Conservation (phyloP, 331 rosid genomes). For the Acacia pycnantha region DNA sequence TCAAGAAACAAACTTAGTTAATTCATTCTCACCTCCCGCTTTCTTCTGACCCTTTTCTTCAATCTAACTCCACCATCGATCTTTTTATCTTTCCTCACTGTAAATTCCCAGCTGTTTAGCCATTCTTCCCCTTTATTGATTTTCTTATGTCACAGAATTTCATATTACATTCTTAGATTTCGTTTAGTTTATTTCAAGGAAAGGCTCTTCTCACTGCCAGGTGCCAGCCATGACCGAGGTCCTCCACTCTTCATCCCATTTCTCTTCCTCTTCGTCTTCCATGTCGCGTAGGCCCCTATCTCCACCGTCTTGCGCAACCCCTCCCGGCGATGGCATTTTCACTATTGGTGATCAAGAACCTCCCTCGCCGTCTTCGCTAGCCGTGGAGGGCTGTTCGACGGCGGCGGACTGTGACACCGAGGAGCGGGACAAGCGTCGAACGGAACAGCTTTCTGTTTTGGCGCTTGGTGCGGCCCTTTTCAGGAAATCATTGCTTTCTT, state of each 20-base stretch:
- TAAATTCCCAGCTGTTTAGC: conserved; percentile 8
- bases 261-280: conserved; percentile 44
- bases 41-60: conserved; percentile 44
- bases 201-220: conserved; percentile 51
- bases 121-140: conserved; percentile 6
- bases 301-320: conserved; percentile 28
- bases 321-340: conserved; percentile 39
- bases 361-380: conserved; percentile 34
- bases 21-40: conserved; percentile 77
- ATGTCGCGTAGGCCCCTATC: conserved; percentile 20
- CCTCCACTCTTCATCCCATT: conserved; percentile 54
- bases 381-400: conserved; percentile 24
- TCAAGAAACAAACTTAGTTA: conserved; percentile 22
- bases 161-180: conserved; percentile 9
- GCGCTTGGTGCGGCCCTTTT: conserved; percentile 59
- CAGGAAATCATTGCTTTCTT: conserved; percentile 55
- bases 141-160: conserved; percentile 27
- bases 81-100: no score
- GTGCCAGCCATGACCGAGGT: conserved; percentile 85
- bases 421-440: conserved; percentile 29
- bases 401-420: conserved; percentile 30
- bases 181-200: conserved; percentile 40
- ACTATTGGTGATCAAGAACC: conserved; percentile 4
- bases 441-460: conserved; percentile 59
- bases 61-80: no score